Base-by-base conservation (phyloP, 2,329 filamentous ascomycete genomes). In the Tympanopsis confertula region DNA sequence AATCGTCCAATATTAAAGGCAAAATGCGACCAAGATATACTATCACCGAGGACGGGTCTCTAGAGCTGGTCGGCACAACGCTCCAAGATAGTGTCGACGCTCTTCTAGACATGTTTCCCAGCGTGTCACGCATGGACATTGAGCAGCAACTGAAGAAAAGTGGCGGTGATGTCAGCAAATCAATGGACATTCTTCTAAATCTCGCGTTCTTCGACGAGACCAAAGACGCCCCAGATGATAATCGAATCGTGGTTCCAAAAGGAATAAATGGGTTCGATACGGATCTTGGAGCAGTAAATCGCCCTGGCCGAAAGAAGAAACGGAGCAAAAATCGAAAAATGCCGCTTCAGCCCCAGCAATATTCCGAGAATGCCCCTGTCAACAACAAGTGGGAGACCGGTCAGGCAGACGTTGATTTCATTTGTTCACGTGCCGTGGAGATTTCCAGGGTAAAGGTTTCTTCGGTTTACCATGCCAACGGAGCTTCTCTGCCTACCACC, bases 141-240 rank as follows among this genome's bases (percentile, higher is more conserved):
- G 50, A 57, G 26, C 66, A 71, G 44, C 68, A 65, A 0, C 49
- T 80, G 37, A 61, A 59, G 40, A 76, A 75, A 50, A 70, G 63
- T 37, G 54, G 61, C 15, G 59, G 65, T 5, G 65, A 69, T 41
- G 62, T 72, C 40, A 61, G 68, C 36, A 63, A 62, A 14, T 65
- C 73, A 3, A 69, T 77, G 44, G 75, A 80, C 41, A 68, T 76
- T 43, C 51, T 81, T 15, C 57, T 81, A 18, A 80, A 76, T 42
- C 61, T 75, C 19, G 65, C 68, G 1, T 76, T 73, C 45, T 68
- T 80, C 20, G 64, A 71, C 29, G 64, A 74, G 37, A 49, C 54
- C 7, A 55, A 55, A 5, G 52, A 57, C 18, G 52, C 53, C 13
- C 59, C 58, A 26, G 60, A 66, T 3, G 60, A 55, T 2, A 54